Conservation (phyloP, 2,329 filamentous ascomycete genomes). For the Penicillium brasilianum region DNA sequence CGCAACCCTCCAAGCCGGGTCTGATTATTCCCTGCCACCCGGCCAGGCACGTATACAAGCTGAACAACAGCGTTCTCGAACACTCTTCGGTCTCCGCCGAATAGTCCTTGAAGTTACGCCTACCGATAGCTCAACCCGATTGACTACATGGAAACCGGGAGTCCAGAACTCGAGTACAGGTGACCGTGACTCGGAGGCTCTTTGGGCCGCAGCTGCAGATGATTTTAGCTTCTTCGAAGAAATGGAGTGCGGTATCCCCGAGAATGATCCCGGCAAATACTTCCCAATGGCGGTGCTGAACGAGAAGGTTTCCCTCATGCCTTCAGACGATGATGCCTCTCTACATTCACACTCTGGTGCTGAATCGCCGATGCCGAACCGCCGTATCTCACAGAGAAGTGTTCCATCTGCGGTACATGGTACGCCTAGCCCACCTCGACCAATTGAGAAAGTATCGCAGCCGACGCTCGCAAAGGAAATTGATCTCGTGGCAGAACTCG, state of each 20-base stretch:
- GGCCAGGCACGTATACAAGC: conserved; percentile 57
- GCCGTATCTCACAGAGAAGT: conserved; percentile 18
- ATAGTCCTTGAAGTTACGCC: conserved; percentile 61
- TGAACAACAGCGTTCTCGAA: conserved; percentile 55
- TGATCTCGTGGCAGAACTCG: conserved; percentile 61
- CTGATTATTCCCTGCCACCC: conserved; percentile 65
- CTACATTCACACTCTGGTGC: conserved; percentile 22
- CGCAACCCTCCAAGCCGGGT: conserved; percentile 57
- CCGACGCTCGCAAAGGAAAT: conserved; percentile 33
- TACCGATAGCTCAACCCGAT: conserved; percentile 28
- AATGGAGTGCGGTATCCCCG: conserved; percentile 59
- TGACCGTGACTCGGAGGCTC: conserved; percentile 62
- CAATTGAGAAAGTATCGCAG: conserved; percentile 7
- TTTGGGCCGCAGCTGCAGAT: conserved; percentile 63
- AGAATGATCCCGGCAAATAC: conserved; percentile 50
- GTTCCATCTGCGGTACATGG: conserved; percentile 8
- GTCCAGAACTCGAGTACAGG: conserved; percentile 62
- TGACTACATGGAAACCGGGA: conserved; percentile 46
- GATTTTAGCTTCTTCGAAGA: conserved; percentile 68
- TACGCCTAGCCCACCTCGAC: conserved; percentile 9
- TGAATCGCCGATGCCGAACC: conserved; percentile 19
- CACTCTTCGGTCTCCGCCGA: conserved; percentile 60
- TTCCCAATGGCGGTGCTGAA: conserved; percentile 51
- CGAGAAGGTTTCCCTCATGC: conserved; percentile 51
- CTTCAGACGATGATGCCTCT: conserved; percentile 36